These are phyloP conservation scores for Citrus hindsii DNA, from an alignment of 345 rosid species.

Conservation along the genomic window DNA sequence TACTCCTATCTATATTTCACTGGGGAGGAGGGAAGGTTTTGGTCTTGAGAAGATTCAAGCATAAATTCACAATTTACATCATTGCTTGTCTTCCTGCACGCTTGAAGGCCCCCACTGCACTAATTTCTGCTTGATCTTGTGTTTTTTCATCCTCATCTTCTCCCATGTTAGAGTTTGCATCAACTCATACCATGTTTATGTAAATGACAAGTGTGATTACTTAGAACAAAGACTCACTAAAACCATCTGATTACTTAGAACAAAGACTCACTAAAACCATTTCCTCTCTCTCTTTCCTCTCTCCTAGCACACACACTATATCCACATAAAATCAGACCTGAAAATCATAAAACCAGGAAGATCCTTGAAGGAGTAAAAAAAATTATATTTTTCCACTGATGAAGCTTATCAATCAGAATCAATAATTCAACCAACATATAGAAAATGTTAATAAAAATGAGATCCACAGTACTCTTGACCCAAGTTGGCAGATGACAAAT, in stretches of 20 bases:
- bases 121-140: slow-evolving; percentile 28
- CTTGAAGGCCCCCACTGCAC: slow-evolving; percentile 24
- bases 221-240: neutral
- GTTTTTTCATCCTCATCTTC: slow-evolving; percentile 1
- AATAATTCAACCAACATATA: neutral
- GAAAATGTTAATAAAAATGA: neutral
- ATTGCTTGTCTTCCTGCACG: slow-evolving; percentile 33
- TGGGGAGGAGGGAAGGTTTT: slow-evolving; percentile 45
- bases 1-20: slow-evolving; percentile 27
- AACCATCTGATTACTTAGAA: neutral
- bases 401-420: neutral
- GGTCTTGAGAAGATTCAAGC: slow-evolving; percentile 42
- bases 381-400: neutral
- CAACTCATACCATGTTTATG: slow-evolving; percentile 10
- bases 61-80: slow-evolving; percentile 30
- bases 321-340: neutral
- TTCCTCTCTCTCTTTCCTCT: neutral
- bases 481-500: neutral
- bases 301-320: neutral
- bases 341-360: neutral
- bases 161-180: slow-evolving; percentile 7
- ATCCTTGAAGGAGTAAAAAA: neutral
- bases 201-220: neutral
- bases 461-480: neutral
- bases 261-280: neutral